A percentile compares a stretch with the other conserved stretches of the same genome.
These are phyloP conservation scores for Cyberlindnera americana DNA, from an alignment of 805 yeast species.

Conservation along the genomic window DNA sequence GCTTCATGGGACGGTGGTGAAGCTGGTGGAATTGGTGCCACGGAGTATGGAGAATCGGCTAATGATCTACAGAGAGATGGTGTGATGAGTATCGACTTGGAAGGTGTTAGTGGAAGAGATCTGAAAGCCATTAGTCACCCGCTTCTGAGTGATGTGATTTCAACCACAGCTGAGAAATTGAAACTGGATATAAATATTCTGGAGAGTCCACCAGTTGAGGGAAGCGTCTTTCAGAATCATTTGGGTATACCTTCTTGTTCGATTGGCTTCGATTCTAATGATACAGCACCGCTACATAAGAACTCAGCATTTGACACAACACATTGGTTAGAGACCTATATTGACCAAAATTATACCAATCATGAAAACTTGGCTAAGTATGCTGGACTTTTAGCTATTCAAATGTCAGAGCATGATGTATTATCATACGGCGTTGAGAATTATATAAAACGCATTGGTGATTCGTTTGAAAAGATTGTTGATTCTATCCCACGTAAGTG, in stretches of 20 bases:
- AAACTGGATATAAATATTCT: conserved; percentile 40
- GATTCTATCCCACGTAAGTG: conserved; percentile 30
- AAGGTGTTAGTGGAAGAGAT: conserved; percentile 49
- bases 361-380: conserved; percentile 60
- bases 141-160: conserved; percentile 40
- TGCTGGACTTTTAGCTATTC: conserved; percentile 51
- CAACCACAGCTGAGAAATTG: conserved; percentile 12
- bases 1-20: conserved; percentile 85
- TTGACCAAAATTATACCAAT: conserved; percentile 48
- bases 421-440: conserved; percentile 43
- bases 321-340: conserved; percentile 49
- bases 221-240: conserved; percentile 53
- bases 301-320: conserved; percentile 59
- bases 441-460: conserved; percentile 43
- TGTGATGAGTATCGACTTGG: conserved; percentile 51
- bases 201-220: neutral
- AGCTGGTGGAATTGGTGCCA: conserved; percentile 68
- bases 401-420: conserved; percentile 55
- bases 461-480: conserved; percentile 31
- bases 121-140: conserved; percentile 53
- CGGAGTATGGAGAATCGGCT: conserved; percentile 68
- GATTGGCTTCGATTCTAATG: conserved; percentile 39
- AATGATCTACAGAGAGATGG: conserved; percentile 43
- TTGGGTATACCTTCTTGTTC: conserved; percentile 64
- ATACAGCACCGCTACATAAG: conserved; percentile 41